These are phyloP conservation scores for Auricularia cornea DNA, from an alignment of 768 basidiomycete genomes.

Conservation along the genomic window DNA sequence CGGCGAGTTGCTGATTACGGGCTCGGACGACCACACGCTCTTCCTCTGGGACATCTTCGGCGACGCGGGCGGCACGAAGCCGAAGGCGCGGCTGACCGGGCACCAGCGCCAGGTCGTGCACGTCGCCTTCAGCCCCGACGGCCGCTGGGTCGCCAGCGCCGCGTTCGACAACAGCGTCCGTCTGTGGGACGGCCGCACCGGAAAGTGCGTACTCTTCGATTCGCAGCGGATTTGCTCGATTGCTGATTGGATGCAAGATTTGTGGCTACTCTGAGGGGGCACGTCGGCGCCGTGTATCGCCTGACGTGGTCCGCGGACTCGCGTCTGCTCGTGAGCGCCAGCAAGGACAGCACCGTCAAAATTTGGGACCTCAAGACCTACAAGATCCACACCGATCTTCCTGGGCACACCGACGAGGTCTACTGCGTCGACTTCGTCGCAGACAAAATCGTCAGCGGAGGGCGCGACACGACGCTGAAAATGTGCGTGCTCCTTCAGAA, in stretches of 20 bases:
- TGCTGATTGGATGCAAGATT: slow-evolving; percentile 42
- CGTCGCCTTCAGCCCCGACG: slow-evolving; percentile 92
- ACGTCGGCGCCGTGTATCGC: slow-evolving; percentile 90
- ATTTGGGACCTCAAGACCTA: slow-evolving; percentile 96
- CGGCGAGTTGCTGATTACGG: slow-evolving; percentile 85
- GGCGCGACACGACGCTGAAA: slow-evolving; percentile 19
- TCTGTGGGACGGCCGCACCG: slow-evolving; percentile 71
- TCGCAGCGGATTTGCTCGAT: neutral
- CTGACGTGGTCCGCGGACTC: slow-evolving; percentile 95
- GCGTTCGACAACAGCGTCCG: slow-evolving; percentile 88
- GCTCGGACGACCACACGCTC: slow-evolving; percentile 95
- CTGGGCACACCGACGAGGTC: slow-evolving; percentile 95
- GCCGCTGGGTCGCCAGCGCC: slow-evolving; percentile 82
- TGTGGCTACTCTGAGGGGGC: slow-evolving; percentile 82
- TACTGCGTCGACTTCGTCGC: slow-evolving; percentile 99
- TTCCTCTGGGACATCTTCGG: slow-evolving; percentile 88
- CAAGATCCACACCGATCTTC: slow-evolving; percentile 89
- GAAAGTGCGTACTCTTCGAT: slow-evolving; percentile 27
- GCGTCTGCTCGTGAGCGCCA: slow-evolving; percentile 84
- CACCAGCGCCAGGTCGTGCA: slow-evolving; percentile 94
- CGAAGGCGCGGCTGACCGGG: slow-evolving; percentile 74
- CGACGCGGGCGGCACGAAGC: slow-evolving; percentile 46
- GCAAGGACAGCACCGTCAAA: slow-evolving; percentile 94
- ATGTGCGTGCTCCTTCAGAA: neutral
- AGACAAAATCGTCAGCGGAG: slow-evolving; percentile 98